These are phyloP conservation scores for Lactarius akahatsu DNA, from an alignment of 768 basidiomycete species.

Conservation along the genomic window DNA sequence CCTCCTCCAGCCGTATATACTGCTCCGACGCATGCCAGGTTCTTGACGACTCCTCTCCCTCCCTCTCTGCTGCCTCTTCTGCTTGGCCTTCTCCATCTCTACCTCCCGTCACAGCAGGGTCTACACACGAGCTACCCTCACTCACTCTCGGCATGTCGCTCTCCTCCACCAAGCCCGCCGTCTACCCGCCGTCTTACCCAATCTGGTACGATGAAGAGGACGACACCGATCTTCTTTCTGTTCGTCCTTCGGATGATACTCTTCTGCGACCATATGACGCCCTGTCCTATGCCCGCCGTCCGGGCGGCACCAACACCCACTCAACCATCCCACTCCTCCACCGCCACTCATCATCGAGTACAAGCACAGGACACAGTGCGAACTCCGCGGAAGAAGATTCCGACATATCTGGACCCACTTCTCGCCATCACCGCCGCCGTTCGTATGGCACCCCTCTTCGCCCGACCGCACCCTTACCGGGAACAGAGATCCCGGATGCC, in stretches of 20 bases:
- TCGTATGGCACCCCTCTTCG: constrained; percentile 17
- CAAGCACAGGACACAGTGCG: constrained; percentile 16
- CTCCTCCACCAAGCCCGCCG: constrained; percentile 22
- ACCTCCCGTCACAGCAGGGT: constrained; percentile 10
- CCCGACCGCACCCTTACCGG: constrained; percentile 8
- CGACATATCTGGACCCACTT: constrained; percentile 19
- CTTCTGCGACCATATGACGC: constrained; percentile 12
- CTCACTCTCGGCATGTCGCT: constrained; percentile 23
- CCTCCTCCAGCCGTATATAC: constrained; percentile 30
- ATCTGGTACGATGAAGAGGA: constrained; percentile 30
- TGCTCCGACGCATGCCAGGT: constrained; percentile 30
- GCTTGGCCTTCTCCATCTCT: constrained; percentile 29
- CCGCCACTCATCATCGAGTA: constrained; percentile 25
- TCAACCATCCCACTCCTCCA: constrained; percentile 30
- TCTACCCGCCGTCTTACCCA: constrained; percentile 17
- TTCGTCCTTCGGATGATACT: constrained; percentile 12
- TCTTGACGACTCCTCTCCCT: constrained; percentile 30
- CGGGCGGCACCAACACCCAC: constrained; percentile 30
- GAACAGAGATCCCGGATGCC: constrained; percentile 12
- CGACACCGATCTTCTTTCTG: constrained; percentile 14
- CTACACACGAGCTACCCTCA: constrained; percentile 21
- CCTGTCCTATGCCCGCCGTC: constrained; percentile 30
- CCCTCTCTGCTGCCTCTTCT: constrained; percentile 32
- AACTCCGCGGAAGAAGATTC: constrained; percentile 23
- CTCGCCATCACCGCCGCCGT: constrained; percentile 18